Evolutionary conservation across 1,284 basidiomycete species (phyloP).

Genomic region (Albatrellus sp.): DNA sequence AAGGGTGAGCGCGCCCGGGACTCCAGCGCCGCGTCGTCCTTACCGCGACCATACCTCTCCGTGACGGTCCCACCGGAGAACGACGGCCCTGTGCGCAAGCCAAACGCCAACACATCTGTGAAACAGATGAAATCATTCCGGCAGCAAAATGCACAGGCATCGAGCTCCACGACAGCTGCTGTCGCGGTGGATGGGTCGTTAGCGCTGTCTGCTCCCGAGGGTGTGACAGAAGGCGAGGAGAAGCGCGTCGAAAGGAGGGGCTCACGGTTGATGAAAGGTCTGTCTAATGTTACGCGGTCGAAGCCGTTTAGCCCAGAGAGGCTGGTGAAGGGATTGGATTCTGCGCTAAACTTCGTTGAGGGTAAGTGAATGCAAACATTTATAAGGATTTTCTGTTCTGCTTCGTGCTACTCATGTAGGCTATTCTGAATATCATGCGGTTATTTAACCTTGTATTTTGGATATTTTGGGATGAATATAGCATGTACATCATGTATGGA

Average conservation of each 20-base stretch:
- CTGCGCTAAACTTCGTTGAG: constrained; percentile 37
- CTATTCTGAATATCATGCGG: too few species aligned
- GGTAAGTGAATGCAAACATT: constrained; percentile 9
- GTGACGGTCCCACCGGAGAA: not conserved
- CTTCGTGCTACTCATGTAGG: too few species aligned
- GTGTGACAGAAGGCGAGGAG: not conserved
- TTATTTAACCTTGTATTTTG: not conserved
- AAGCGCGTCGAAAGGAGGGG: not conserved
- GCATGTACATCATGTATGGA: too few species aligned
- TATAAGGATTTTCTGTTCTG: too few species aligned
- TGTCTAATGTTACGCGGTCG: constrained; percentile 18
- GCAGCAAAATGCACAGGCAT: too few species aligned
- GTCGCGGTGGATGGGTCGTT: too few species aligned
- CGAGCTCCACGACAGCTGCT: too few species aligned
- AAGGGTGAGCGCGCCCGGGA: not conserved
- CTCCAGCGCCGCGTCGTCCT: not conserved
- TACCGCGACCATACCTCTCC: not conserved
- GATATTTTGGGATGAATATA: too few species aligned
- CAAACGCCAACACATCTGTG: not conserved
- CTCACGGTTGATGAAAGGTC: not conserved
- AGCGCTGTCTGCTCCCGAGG: too few species aligned
- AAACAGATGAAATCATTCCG: too few species aligned
- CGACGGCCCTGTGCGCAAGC: not conserved
- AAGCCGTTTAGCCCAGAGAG: constrained; percentile 25
- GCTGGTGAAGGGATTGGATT: constrained; percentile 29